These are phyloP conservation scores for Senna tora DNA, from an alignment of 306 rosid species.

Conservation along the genomic window DNA sequence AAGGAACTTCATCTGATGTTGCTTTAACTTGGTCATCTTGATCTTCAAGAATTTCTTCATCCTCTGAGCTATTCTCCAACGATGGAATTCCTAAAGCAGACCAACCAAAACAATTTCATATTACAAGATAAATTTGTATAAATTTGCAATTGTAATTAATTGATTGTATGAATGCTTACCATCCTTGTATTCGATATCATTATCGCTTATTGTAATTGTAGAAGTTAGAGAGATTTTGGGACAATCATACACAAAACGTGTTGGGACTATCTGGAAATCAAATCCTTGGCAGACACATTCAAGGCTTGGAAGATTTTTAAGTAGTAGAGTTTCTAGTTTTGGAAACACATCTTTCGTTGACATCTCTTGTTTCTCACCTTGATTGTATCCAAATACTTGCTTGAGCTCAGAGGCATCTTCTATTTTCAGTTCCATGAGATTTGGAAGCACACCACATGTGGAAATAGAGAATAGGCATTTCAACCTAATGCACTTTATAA, in stretches of 20 bases:
- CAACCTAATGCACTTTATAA: neutral
- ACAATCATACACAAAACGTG: neutral
- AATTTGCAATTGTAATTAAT: neutral
- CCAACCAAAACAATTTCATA: neutral
- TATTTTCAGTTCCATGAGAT: neutral
- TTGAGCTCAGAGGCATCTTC: neutral
- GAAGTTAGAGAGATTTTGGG: slow-evolving; percentile 1
- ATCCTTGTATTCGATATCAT: no score
- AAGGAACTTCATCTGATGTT: no score
- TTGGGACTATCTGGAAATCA: neutral
- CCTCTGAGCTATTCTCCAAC: no score
- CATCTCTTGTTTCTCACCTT: neutral
- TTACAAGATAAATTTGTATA: neutral
- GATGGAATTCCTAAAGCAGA: no score
- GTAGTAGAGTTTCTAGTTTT: neutral
- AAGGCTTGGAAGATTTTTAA: neutral
- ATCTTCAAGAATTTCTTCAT: neutral
- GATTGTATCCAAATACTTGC: neutral
- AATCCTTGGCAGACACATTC: neutral
- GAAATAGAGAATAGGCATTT: neutral
- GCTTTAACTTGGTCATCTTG: no score
- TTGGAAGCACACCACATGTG: neutral
- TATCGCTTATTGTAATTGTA: no score
- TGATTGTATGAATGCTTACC: neutral
- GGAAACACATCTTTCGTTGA: neutral